Evolutionary conservation across 495 filamentous ascomycete species (phyloP), one percentile per base, ranked within the genome.

Genomic region (Aspergillus biplanus): DNA sequence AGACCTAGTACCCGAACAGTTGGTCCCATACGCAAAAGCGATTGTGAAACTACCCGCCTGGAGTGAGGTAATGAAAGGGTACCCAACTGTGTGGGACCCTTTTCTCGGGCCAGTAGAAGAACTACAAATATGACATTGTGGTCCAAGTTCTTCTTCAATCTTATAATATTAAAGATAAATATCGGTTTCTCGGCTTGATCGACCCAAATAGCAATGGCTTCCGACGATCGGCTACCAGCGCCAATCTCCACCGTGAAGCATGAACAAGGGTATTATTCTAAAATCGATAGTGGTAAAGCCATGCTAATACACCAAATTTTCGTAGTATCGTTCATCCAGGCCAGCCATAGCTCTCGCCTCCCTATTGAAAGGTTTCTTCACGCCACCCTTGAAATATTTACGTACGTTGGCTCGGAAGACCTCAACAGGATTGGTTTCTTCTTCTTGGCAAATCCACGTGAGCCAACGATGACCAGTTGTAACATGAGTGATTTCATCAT

Each of bases 401-500:
- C 72, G 71, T 11, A 84, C 82, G 53, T 80, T 83, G 37, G 63
- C 64, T 1, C 81, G 80, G 67, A 84, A 84, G 7, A 84, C 78
- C 49, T 80, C 73, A 4, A 84, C 78, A 1, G 82, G 80, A 48
- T 83, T 79, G 0, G 78, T 82, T 8, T 71, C 72, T 61, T 84
- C 82, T 47, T 84, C 72, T 12, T 73, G 69, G 59, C 82, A 84
- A 18, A 84, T 83, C 82, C 82, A 84, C 5, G 75, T 78, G 27
- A 84, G 63, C 82, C 82, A 84, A 11, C 82, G 67, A 53, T 84
- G 81, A 12, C 82, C 82, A 6, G 82, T 84, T 0, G 82, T 83
- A n/a, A 84, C 82, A 57, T 84, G 82, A 0, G 82, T 84, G 34
- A 84, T 83, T 53, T 84, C 82, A 50, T 84, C 82, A 33, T 83